Conservation (phyloP, 2,329 filamentous ascomycete genomes). For the Fusarium decemcellulare region DNA sequence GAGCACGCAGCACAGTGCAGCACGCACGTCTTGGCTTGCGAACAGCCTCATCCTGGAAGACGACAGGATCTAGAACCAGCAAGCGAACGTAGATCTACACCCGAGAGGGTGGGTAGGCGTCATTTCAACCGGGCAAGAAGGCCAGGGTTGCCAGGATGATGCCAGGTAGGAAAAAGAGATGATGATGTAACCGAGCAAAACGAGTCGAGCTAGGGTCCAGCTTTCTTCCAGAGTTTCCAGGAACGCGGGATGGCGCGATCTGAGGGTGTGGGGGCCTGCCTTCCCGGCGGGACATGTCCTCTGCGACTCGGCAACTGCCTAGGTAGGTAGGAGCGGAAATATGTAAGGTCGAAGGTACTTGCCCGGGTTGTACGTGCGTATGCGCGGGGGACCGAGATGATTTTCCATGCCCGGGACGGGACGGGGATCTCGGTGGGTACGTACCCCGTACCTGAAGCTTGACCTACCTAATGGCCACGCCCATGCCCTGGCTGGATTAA, state of each 20-base stretch:
- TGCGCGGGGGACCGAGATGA: not conserved
- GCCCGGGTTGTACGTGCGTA: too few relatives aligned
- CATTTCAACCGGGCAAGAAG: not conserved
- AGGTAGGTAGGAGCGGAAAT: too few relatives aligned
- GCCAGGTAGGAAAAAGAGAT: conserved; percentile 5
- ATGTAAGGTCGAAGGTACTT: too few relatives aligned
- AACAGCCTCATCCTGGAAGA: not conserved
- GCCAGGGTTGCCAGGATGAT: conserved; percentile 28
- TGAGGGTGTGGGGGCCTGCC: conserved; percentile 32
- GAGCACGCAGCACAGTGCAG: not conserved
- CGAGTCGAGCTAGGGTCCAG: conserved; percentile 11
- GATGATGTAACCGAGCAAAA: conserved; percentile 8
- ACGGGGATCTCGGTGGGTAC: not conserved
- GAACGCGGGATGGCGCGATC: conserved; percentile 43
- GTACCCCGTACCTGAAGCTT: not conserved
- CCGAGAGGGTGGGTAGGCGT: not conserved
- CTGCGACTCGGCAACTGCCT: too few relatives aligned
- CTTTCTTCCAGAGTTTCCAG: conserved; percentile 27
- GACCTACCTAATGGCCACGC: not conserved
- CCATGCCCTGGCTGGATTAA: not conserved
- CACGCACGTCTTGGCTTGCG: not conserved
- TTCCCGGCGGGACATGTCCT: too few relatives aligned
- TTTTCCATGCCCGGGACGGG: conserved; percentile 1
- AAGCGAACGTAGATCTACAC: not conserved
- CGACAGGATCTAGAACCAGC: not conserved